Conservation (phyloP, 495 filamentous ascomycete species). For the Ramalina intermedia region DNA sequence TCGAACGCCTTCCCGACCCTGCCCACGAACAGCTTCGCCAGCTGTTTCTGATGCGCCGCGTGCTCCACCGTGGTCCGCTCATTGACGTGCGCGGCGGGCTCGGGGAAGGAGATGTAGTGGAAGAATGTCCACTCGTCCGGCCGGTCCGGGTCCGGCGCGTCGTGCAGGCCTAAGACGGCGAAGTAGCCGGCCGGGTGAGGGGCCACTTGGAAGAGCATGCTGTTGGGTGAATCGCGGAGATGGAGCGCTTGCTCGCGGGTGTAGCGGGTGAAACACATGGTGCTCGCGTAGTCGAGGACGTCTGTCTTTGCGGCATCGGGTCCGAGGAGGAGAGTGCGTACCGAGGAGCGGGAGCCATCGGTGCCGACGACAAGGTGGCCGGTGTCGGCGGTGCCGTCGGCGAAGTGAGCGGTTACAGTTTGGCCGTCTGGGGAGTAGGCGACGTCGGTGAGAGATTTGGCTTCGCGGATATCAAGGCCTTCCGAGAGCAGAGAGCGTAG, state of each 20-base stretch:
- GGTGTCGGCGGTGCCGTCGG: constrained; percentile 8
- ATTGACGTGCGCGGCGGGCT: constrained; percentile 6
- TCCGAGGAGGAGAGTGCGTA: constrained; percentile 13
- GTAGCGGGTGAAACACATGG: constrained; percentile 16
- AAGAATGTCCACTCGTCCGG: constrained; percentile 24
- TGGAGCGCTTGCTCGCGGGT: constrained; percentile 16
- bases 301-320: neutral
- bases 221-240: constrained; percentile 5
- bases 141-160: constrained; percentile 18
- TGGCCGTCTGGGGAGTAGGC: constrained; percentile 12
- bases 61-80: constrained; percentile 15
- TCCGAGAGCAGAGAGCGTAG: constrained; percentile 20
- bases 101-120: constrained; percentile 22
- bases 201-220: neutral
- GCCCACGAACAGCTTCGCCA: constrained; percentile 21
- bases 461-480: constrained; percentile 23
- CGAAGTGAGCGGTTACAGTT: constrained; percentile 12
- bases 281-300: constrained; percentile 8
- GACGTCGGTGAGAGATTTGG: constrained; percentile 7
- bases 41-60: constrained; percentile 26
- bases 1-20: constrained; percentile 26
- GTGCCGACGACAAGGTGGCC: constrained; percentile 14
- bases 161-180: constrained; percentile 8
- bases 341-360: constrained; percentile 13
- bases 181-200: neutral